Evolutionary conservation across 2,329 filamentous ascomycete species (phyloP), one percentile per base, ranked within the genome.

Genomic region (Colletotrichum graminicola): DNA sequence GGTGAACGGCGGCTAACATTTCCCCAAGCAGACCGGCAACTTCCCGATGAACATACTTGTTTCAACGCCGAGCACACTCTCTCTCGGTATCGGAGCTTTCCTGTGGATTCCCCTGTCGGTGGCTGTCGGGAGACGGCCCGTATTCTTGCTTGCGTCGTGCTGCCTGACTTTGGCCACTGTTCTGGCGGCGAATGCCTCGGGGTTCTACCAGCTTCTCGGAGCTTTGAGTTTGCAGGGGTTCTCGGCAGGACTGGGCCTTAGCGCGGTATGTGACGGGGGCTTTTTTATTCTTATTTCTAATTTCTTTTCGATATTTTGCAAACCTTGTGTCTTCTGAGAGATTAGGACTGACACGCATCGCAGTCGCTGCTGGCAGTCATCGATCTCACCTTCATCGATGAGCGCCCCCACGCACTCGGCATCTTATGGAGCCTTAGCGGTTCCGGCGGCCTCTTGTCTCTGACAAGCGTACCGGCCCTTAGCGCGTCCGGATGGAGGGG

Each of bases 371-470:
- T 83, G 1, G 78, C 80, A 63, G 67, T 82, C 16, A 79, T 83
- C 36, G 81, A 83, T 62, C 67, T 82, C 52, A 81, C 81, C 0
- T 83, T 80, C 72, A 81, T 83, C 54, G 76, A 81, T 57, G 77
- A 82, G 67, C 77, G 82, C 5, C 78, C 81, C 0, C 74, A 74
- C 32, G 78, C 77, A 4, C 74, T 83, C 29, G 80, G 80, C 0
- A 65, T 78, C 7, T 77, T 79, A 52, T 83, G 80, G 80, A 77
- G 77, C n/a, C 3, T 80, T 2, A 74, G 75, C 2, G 76, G 74
- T 8, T 74, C 71, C 21, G 56, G 77, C 1, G 77, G 78, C 5
- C 74, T 82, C 1, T 71, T 76, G 3, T 29, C 77, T 0, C 73
- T 80, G 1, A 80, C 80, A 0, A 73, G 74, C 12, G 74, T 82